Percentiles rank a stretch among this genome's conserved stretches.
Conservation (phyloP, 2,329 filamentous ascomycete species). For the Neonectria hederae region DNA sequence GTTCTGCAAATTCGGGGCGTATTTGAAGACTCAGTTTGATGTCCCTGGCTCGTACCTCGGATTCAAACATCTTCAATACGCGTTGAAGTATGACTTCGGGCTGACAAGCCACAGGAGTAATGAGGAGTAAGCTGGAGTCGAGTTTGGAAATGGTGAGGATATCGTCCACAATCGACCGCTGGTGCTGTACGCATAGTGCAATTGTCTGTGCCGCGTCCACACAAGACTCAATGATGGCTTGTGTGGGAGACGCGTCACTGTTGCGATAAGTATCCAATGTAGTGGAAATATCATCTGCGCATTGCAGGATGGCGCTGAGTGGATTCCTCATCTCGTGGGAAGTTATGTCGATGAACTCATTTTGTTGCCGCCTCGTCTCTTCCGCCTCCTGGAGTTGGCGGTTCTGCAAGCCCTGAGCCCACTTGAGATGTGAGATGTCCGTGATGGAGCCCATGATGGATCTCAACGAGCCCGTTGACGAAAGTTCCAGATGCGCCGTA, state of each 20-base stretch:
- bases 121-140: conserved; percentile 75
- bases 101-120: conserved; percentile 73
- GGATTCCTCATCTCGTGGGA: conserved; percentile 78
- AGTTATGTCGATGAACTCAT: conserved; percentile 77
- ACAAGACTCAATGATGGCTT: conserved; percentile 62
- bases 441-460: conserved; percentile 54
- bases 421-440: conserved; percentile 56
- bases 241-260: not conserved
- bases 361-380: conserved; percentile 58
- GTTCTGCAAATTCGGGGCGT: conserved; percentile 63
- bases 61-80: conserved; percentile 79
- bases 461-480: conserved; percentile 46
- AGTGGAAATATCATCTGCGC: conserved; percentile 71
- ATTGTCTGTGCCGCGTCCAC: conserved; percentile 80
- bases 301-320: conserved; percentile 75
- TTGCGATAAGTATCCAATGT: conserved; percentile 43
- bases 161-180: conserved; percentile 79
- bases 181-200: conserved; percentile 77
- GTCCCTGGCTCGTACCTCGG: conserved; percentile 72
- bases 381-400: conserved; percentile 49
- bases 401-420: conserved; percentile 51
- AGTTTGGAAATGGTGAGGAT: conserved; percentile 77
- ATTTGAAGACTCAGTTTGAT: conserved; percentile 71
- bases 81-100: conserved; percentile 71
- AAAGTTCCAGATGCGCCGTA: conserved; percentile 48